Base-by-base conservation (phyloP, 2,329 filamentous ascomycete genomes). In the Nothomitra cinnamomea region DNA sequence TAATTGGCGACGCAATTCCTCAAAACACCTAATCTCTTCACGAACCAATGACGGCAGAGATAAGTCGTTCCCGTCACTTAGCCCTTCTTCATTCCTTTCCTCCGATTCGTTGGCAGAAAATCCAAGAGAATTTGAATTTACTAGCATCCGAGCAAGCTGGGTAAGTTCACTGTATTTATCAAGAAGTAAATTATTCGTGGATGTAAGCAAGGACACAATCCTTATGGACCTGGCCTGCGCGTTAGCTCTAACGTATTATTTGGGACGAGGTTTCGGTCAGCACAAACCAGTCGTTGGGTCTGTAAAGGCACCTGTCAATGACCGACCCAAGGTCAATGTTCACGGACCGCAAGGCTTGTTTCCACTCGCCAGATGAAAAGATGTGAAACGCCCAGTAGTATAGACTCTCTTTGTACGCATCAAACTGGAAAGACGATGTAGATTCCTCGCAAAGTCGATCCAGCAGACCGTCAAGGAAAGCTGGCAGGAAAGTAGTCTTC, bases 321-420 rank as follows among this genome's bases (percentile, higher is more conserved):
- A 68, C 55, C 54, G 32, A 32, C 69, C 68, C 8, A 58, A 61
- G 38, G 61, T 57, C 2, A 66, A 63, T 13, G 67, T 59, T 52
- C 55, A 56, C 15, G 60, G 55, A 28, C 55, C 59, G 32, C 62
- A 60, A 35, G 62, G 57, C 28, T 57, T 57, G 10, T 59, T 58
- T 10, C 70, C 69, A 74, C 1, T 61, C 59, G 2, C 62, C 51
- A 10, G 67, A 67, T 3, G 62, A 62, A 24, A 75, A 58, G 8
- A 78, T 64, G 58, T 76, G 72, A 7, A 68, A 58, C 24, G 75
- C 58, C 76, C 76, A 79, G 35, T 68, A 61, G 56, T 66, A 72
- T 32, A 72, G 53, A 1, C 66, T 71, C 61, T 77, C 71, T 36
- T 61, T 61, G 5, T 61, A 58, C 0, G 66, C 60, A 56, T 69